phyloP scores from a whole-genome alignment of 2,329 filamentous ascomycete genomes.

The Colletotrichum echinochloae region DNA sequence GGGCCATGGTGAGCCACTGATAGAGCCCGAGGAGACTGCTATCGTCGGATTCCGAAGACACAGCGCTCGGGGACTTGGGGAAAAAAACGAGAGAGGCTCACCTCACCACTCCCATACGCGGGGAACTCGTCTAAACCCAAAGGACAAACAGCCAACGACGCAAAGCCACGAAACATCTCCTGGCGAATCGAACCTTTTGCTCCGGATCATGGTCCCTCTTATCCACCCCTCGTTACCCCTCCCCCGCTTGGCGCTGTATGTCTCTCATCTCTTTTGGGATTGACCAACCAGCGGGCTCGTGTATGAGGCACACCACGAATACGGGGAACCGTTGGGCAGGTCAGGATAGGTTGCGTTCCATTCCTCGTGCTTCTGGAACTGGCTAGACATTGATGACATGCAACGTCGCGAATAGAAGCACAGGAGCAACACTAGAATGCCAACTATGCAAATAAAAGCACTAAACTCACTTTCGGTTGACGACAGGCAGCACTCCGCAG shows the following conservation, averaged over 20 bases:
- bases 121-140: not conserved
- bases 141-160: conserved; percentile 19
- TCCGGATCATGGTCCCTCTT: conserved; percentile 14
- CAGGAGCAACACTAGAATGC: not conserved
- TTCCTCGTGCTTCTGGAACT: conserved; percentile 29
- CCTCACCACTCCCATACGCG: conserved; percentile 23
- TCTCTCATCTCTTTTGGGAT: conserved; percentile 6
- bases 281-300: conserved; percentile 18
- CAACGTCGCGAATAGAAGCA: conserved; percentile 21
- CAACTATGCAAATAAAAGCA: not conserved
- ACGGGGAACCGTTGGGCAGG: not conserved
- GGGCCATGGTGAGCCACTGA: not conserved
- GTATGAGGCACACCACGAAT: conserved; percentile 9
- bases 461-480: not conserved
- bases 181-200: conserved; percentile 10
- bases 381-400: conserved; percentile 25
- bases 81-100: conserved; percentile 33
- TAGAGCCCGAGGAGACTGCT: not conserved
- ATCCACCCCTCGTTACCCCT: conserved; percentile 16
- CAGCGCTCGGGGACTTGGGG: conserved; percentile 35
- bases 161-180: conserved; percentile 11
- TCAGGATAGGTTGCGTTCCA: conserved; percentile 25
- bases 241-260: conserved; percentile 4
- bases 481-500: conserved; percentile 4
- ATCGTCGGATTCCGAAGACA: conserved; percentile 32